Evolutionary conservation across 108 stramenopile species (phyloP).

Genomic region (Poteriospumella lacustris): DNA sequence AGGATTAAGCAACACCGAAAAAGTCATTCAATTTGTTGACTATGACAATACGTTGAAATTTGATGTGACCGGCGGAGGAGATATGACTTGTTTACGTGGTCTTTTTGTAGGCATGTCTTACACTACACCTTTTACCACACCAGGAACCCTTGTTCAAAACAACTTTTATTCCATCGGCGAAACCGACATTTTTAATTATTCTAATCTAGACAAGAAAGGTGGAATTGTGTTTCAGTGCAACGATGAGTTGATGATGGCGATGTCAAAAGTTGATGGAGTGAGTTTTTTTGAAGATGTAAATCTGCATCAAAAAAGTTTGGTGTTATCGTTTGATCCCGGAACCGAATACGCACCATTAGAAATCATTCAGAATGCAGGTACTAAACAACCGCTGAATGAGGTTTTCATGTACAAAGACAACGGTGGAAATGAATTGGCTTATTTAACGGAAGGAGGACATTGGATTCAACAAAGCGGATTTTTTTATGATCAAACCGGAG

Average conservation of each 20-base stretch:
- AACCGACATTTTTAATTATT: constrained; percentile 3
- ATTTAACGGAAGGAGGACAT: constrained; percentile 7
- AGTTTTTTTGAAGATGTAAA: constrained; percentile 9
- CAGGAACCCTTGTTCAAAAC: constrained; percentile 2
- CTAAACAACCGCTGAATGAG: constrained; percentile 7
- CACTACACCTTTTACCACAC: not conserved
- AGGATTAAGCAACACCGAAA: not conserved
- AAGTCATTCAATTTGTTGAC: not conserved
- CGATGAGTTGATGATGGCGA: not conserved
- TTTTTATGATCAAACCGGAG: constrained; percentile 8
- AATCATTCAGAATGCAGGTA: constrained; percentile 8
- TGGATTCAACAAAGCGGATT: constrained; percentile 7
- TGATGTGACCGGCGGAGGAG: not conserved
- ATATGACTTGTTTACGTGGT: not conserved
- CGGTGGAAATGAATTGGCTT: constrained; percentile 7
- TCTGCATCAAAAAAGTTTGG: constrained; percentile 8
- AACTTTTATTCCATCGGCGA: not conserved
- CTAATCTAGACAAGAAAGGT: not conserved
- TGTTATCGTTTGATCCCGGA: constrained; percentile 7
- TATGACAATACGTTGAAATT: not conserved
- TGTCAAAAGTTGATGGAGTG: constrained; percentile 7
- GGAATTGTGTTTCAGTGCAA: constrained; percentile 3
- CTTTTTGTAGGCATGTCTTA: not conserved
- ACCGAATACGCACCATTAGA: constrained; percentile 7
- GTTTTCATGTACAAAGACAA: constrained; percentile 8